Evolutionary conservation across 495 filamentous ascomycete species (phyloP).

Genomic region (Melanomma pulvis-pyrius): DNA sequence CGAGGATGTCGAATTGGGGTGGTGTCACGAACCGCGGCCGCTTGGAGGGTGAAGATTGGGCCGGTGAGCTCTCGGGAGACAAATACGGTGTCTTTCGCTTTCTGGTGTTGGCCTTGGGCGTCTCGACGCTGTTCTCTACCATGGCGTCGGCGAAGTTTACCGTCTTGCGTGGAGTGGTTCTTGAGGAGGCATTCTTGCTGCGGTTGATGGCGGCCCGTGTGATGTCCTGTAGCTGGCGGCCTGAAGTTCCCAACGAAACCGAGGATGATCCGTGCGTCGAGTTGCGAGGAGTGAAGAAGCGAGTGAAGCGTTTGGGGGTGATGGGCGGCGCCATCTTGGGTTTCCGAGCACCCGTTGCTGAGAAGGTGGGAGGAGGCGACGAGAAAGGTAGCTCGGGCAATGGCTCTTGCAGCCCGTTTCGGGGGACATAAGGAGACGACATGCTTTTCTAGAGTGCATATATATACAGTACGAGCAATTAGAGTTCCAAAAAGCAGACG

Average conservation of each 20-base stretch:
- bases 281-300: constrained; percentile 78
- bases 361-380: constrained; percentile 30
- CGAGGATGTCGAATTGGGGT: constrained; percentile 38
- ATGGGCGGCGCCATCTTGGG: constrained; percentile 47
- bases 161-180: constrained; percentile 30
- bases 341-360: constrained; percentile 37
- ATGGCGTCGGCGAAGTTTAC: constrained; percentile 36
- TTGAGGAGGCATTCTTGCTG: constrained; percentile 12
- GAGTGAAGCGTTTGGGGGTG: constrained; percentile 61
- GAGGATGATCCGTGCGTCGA: constrained; percentile 45
- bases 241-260: constrained; percentile 58
- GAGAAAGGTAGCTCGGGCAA: constrained; percentile 29
- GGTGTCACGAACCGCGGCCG: constrained; percentile 47
- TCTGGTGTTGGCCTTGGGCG: constrained; percentile 23
- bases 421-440: neutral
- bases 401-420: constrained; percentile 18
- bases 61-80: constrained; percentile 53
- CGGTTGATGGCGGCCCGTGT: constrained; percentile 48
- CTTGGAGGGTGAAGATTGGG: constrained; percentile 58
- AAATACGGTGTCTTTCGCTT: constrained; percentile 42
- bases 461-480: neutral
- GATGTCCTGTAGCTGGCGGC: constrained; percentile 63
- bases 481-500: neutral
- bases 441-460: constrained; percentile 11
- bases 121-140: constrained; percentile 9